Evolutionary conservation across 148 eudicot species (phyloP).

Genomic region (Rhododendron williamsianum): DNA sequence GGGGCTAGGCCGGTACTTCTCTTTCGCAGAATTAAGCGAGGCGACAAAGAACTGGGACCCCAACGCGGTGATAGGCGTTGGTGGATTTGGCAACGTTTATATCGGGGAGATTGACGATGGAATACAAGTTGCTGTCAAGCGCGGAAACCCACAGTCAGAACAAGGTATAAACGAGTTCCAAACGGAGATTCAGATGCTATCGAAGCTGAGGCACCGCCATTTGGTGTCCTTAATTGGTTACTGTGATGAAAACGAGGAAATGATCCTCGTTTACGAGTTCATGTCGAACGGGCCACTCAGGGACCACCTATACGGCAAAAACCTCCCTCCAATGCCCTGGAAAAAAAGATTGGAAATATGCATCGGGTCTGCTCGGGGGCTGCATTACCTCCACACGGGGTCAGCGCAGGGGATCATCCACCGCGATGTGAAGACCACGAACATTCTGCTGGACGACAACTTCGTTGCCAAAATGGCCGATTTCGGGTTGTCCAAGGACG

Average conservation of each 20-base stretch:
- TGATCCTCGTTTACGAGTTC: constrained; percentile 82
- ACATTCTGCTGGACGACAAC: constrained; percentile 68
- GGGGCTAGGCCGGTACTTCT: constrained; percentile 67
- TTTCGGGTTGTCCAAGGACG: constrained; percentile 72
- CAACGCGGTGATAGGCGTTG: constrained; percentile 61
- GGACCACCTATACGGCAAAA: constrained; percentile 75
- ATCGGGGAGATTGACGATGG: constrained; percentile 57
- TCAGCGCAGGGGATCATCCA: constrained; percentile 80
- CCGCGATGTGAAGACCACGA: constrained; percentile 82
- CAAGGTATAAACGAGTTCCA: constrained; percentile 71
- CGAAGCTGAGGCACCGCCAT: constrained; percentile 84
- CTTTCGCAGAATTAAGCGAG: constrained; percentile 62
- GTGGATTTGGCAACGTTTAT: constrained; percentile 87
- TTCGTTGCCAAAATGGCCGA: constrained; percentile 83
- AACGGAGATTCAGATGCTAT: constrained; percentile 83
- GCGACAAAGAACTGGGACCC: constrained; percentile 68
- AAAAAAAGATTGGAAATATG: constrained; percentile 73
- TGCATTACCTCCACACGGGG: constrained; percentile 85
- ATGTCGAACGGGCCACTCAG: constrained; percentile 70
- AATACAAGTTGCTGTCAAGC: constrained; percentile 59
- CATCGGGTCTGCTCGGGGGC: constrained; percentile 78
- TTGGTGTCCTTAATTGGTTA: constrained; percentile 75
- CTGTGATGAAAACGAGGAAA: constrained; percentile 70
- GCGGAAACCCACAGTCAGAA: constrained; percentile 86
- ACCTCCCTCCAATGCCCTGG: constrained; percentile 58